Evolutionary conservation across 768 basidiomycete species (phyloP).

Genomic region (Pleurotus tuoliensis): DNA sequence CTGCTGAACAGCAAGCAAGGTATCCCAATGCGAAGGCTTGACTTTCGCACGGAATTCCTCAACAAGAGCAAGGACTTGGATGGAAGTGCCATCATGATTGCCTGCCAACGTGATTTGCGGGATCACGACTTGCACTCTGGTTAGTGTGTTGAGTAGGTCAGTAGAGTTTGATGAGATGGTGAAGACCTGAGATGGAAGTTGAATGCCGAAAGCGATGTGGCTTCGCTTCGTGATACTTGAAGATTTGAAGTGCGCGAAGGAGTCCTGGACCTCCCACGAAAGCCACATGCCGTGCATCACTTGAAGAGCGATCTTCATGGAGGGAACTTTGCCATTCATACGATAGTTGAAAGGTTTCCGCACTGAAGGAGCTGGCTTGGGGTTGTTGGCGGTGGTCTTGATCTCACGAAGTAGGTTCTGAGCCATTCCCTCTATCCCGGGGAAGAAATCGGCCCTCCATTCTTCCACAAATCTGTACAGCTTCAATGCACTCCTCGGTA

Average conservation of each 20-base stretch:
- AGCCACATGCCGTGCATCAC: constrained; percentile 90
- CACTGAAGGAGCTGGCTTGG: constrained; percentile 18
- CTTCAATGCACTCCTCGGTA: constrained; percentile 79
- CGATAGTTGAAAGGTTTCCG: constrained; percentile 33
- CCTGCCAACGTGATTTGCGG: constrained; percentile 67
- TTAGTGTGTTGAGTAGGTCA: constrained; percentile 28
- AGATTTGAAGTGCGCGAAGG: constrained; percentile 42
- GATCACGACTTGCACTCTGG: constrained; percentile 58
- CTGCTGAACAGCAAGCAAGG: constrained; percentile 76
- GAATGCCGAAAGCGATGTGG: constrained; percentile 54
- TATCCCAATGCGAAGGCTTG: constrained; percentile 83
- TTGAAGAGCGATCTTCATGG: constrained; percentile 62
- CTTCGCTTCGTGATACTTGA: constrained; percentile 27
- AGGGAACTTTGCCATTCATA: constrained; percentile 47
- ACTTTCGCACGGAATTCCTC: constrained; percentile 71
- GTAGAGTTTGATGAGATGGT: constrained; percentile 51
- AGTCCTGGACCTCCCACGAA: constrained; percentile 62
- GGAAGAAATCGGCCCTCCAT: constrained; percentile 78
- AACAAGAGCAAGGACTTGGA: constrained; percentile 57
- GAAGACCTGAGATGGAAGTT: constrained; percentile 57
- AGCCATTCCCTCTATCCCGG: constrained; percentile 65
- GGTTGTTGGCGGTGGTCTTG: constrained; percentile 28
- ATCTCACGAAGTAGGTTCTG: constrained; percentile 65
- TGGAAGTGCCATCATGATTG: constrained; percentile 38
- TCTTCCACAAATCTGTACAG: constrained; percentile 77